Evolutionary conservation across 306 rosid genomes (phyloP), one percentile per base, ranked within the genome.

Genomic region (Luffa acutangula): DNA sequence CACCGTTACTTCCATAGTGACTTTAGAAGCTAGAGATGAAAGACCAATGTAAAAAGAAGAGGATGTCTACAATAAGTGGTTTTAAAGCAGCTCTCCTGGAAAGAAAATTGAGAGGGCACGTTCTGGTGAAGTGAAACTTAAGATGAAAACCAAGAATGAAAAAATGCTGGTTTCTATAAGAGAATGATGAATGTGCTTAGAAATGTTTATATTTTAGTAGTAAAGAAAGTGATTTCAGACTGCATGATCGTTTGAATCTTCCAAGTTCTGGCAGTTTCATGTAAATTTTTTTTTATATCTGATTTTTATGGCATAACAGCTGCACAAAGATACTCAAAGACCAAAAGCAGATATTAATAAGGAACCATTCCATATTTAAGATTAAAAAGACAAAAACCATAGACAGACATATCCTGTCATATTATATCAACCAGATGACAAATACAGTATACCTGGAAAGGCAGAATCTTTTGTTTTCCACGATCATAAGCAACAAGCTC

Each of bases 401-500:
- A 74, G 21, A 74, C 59, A 74, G 46, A 33, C 33, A 15, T 43
- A 37, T 72, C 52, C 25, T 4, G 17, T 9, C 49, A 4, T 36
- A 58, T 9, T 8, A 52, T 11, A 72, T 7, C 3, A 73, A 7
- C n/a, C 52, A 48, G 6, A 54, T 31, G 70, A n/a, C 72, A 71
- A 20, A 57, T 53, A 42, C 5, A 66, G 8, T 36, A 13, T 89
- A 92, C 99, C 97, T 93, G 97, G 84, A 95, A 95, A 54, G 99
- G 91, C 33, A 80, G 89, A 85, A 95, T 93, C 80, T 82, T 86
- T 72, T 86, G 82, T 15, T 85, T 85, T 79, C 36, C 85, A 79
- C 91, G 93, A 64, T 95, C 89, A 85, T 93, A 95, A 67, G 94
- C 99, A 87, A 93, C 99, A 78, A 95, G 81, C 87, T 95, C 97